Evolutionary conservation across 768 basidiomycete species (phyloP).

Genomic region (Boletellus sp.): DNA sequence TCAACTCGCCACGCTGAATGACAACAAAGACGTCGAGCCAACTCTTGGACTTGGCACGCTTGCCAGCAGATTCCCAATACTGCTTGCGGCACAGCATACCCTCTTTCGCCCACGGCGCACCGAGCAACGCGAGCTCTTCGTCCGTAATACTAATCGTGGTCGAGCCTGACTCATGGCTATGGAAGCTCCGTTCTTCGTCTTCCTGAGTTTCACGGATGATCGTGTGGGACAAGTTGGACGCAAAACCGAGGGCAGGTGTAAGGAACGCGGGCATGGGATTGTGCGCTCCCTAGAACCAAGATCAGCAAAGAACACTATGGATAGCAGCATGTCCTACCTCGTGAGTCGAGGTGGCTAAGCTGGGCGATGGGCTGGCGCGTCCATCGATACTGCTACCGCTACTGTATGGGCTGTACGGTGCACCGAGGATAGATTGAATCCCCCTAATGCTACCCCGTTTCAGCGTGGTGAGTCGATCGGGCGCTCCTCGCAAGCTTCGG

Average conservation of each 20-base stretch:
- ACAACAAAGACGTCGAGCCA: constrained; percentile 98
- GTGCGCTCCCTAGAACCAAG: constrained; percentile 46
- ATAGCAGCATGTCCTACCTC: constrained; percentile 46
- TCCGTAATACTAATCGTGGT: constrained; percentile 86
- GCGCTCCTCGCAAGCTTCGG: constrained; percentile 66
- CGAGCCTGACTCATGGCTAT: constrained; percentile 60
- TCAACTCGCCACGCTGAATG: constrained; percentile 89
- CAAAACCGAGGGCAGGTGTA: constrained; percentile 90
- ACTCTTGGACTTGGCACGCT: constrained; percentile 79
- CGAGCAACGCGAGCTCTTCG: constrained; percentile 91
- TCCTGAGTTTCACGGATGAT: constrained; percentile 95
- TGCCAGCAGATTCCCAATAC: constrained; percentile 84
- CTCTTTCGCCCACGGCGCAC: constrained; percentile 99
- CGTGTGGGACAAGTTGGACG: constrained; percentile 90
- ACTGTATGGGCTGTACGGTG: constrained; percentile 78
- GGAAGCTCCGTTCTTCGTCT: constrained; percentile 69
- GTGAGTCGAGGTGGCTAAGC: constrained; percentile 84
- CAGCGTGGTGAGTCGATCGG: constrained; percentile 69
- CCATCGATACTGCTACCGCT: constrained; percentile 83
- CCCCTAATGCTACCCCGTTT: constrained; percentile 94
- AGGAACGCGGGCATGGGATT: constrained; percentile 67
- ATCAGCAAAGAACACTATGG: constrained; percentile 6
- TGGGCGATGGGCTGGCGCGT: constrained; percentile 90
- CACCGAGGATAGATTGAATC: constrained; percentile 70
- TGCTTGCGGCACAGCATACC: constrained; percentile 94